These are phyloP conservation scores for Ophiostoma australiae DNA, from an alignment of 2,329 filamentous ascomycete species.

Conservation along the genomic window DNA sequence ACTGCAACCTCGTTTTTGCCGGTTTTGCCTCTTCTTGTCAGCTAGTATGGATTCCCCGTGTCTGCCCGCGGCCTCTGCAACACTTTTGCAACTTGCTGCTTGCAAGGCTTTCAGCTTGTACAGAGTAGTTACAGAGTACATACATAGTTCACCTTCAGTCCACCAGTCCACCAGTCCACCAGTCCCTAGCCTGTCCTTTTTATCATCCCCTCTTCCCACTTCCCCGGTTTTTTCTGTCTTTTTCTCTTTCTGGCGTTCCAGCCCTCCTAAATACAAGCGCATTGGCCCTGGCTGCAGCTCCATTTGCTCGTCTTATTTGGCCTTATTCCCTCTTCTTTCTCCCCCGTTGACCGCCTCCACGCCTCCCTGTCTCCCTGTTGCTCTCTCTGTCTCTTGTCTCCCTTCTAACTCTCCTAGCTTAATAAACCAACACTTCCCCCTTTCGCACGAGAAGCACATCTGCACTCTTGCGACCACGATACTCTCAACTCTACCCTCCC, in stretches of 20 bases:
- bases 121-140: neutral
- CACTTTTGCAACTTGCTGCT: neutral
- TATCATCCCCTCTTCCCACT: constrained; percentile 8
- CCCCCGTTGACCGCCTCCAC: neutral
- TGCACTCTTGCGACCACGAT: constrained; percentile 4
- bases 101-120: constrained; percentile 11
- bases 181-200: constrained; percentile 6
- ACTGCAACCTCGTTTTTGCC: constrained; percentile 12
- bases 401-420: constrained; percentile 7
- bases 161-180: neutral
- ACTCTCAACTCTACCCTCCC: neutral
- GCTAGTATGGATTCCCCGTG: neutral
- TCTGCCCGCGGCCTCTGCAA: neutral
- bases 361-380: neutral
- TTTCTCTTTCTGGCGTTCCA: neutral
- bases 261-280: neutral
- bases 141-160: neutral
- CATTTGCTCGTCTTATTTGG: neutral
- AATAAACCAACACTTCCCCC: neutral
- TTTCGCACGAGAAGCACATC: constrained; percentile 13
- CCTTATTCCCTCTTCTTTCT: neutral
- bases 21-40: neutral
- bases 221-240: constrained; percentile 4
- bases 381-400: neutral
- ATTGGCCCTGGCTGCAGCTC: constrained; percentile 14